Conservation (phyloP, 2,329 filamentous ascomycete genomes). For the Sporothrix globosa region DNA sequence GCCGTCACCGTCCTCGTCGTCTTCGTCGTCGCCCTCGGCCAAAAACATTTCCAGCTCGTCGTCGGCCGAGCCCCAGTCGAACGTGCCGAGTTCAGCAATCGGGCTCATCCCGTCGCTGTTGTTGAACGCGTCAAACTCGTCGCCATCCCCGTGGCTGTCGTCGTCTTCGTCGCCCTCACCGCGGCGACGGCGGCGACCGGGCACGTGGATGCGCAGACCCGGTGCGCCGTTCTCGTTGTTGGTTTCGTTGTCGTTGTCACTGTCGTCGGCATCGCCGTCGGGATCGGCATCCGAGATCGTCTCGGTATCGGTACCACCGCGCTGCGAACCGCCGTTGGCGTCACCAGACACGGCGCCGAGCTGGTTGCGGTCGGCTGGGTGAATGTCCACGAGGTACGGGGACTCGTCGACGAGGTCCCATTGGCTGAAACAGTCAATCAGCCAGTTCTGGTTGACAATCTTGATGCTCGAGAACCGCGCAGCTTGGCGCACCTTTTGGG, state of each 20-base stretch:
- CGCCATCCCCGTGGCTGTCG: conserved; percentile 43
- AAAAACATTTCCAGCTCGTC: conserved; percentile 78
- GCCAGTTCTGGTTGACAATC: conserved; percentile 91
- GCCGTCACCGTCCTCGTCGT: conserved; percentile 45
- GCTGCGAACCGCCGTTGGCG: conserved; percentile 40
- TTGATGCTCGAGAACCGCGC: conserved; percentile 78
- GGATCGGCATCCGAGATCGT: conserved; percentile 40
- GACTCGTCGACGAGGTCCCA: conserved; percentile 81
- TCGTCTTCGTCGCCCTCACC: conserved; percentile 46
- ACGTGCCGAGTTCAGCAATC: conserved; percentile 59
- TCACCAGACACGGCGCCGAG: conserved; percentile 36
- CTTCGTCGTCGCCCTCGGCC: conserved; percentile 57
- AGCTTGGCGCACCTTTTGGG: conserved; percentile 88
- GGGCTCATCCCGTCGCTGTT: conserved; percentile 54
- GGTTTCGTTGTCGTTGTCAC: conserved; percentile 40
- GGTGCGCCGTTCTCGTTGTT: conserved; percentile 37
- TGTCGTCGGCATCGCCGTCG: conserved; percentile 37
- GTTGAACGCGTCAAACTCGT: conserved; percentile 52
- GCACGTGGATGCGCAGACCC: conserved; percentile 42
- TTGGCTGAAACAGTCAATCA: conserved; percentile 78
- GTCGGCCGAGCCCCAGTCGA: conserved; percentile 67
- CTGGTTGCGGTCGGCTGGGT: conserved; percentile 64
- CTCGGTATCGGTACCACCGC: conserved; percentile 40
- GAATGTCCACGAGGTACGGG: conserved; percentile 75
- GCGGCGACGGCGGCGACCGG: conserved; percentile 43